Percentiles rank a stretch among this genome's conserved stretches.
phyloP scores from a whole-genome alignment of 2,329 filamentous ascomycete genomes.

The Fusarium hostae region DNA sequence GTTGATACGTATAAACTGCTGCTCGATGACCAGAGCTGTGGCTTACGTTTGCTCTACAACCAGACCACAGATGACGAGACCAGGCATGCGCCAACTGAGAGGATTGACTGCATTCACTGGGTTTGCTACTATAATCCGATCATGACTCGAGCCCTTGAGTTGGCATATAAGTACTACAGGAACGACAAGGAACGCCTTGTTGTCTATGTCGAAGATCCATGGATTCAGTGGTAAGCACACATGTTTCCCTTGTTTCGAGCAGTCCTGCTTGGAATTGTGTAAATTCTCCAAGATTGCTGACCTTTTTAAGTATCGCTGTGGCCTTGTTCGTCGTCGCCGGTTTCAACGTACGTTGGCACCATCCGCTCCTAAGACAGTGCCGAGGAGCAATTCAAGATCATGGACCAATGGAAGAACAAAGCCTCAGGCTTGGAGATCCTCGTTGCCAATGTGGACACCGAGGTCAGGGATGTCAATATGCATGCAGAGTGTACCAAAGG shows the following conservation, averaged over 20 bases:
- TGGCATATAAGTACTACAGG: background rate
- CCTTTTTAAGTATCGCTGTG: too few relatives aligned
- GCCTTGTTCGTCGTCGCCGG: background rate
- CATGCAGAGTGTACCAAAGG: background rate
- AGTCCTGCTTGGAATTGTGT: fast-evolving
- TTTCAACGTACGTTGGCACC: background rate
- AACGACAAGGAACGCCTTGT: background rate
- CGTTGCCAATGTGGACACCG: background rate
- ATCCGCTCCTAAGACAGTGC: background rate
- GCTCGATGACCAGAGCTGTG: background rate
- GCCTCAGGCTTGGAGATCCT: background rate
- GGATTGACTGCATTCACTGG: background rate
- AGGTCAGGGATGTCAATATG: background rate
- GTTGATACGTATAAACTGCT: background rate
- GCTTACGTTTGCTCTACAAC: background rate
- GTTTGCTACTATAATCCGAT: background rate
- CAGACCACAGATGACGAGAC: background rate
- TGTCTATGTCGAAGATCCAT: background rate
- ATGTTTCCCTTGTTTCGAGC: fast-evolving
- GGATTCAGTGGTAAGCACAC: background rate
- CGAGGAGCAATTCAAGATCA: background rate
- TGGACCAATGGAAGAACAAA: background rate
- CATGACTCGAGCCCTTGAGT: background rate
- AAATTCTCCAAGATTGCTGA: too few relatives aligned
- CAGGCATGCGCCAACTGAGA: background rate